Evolutionary conservation across 1,139 yeast species (phyloP).

Genomic region (Pichia sp.): DNA sequence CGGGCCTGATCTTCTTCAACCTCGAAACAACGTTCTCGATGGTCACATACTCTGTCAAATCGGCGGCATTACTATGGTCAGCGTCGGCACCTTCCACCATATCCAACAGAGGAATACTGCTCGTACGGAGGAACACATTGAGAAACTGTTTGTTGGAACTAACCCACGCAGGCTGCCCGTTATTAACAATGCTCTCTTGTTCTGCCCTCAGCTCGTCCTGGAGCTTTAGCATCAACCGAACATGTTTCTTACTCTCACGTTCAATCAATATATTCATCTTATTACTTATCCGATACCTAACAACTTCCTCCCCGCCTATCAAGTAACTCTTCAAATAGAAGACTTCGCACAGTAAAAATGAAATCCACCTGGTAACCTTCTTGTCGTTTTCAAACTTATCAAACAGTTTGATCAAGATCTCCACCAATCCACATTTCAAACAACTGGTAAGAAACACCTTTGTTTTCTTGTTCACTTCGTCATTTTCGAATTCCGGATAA

Average conservation of each 20-base stretch:
- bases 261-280: slow-evolving; percentile 24
- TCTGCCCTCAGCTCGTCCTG: background rate
- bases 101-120: background rate
- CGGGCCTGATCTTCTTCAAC: slow-evolving; percentile 28
- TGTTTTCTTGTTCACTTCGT: slow-evolving; percentile 49
- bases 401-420: slow-evolving; percentile 42
- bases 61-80: slow-evolving; percentile 5
- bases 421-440: slow-evolving; percentile 50
- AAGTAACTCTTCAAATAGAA: slow-evolving; percentile 48
- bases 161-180: background rate
- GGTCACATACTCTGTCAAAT: no score
- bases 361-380: slow-evolving; percentile 49
- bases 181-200: background rate
- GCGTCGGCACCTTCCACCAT: background rate
- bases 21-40: background rate
- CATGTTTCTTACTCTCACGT: slow-evolving; percentile 22
- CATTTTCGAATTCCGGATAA: slow-evolving; percentile 22
- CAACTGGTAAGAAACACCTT: slow-evolving; percentile 52
- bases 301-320: slow-evolving; percentile 34
- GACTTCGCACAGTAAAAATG: slow-evolving; percentile 57
- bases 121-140: background rate
- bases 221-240: slow-evolving; percentile 9
- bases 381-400: slow-evolving; percentile 33
- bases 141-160: background rate
- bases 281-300: slow-evolving; percentile 16